Percentiles rank a stretch among this genome's conserved stretches.
These are phyloP conservation scores for Pogostemon cablin DNA, from an alignment of 257 asterid genomes.

Conservation along the genomic window DNA sequence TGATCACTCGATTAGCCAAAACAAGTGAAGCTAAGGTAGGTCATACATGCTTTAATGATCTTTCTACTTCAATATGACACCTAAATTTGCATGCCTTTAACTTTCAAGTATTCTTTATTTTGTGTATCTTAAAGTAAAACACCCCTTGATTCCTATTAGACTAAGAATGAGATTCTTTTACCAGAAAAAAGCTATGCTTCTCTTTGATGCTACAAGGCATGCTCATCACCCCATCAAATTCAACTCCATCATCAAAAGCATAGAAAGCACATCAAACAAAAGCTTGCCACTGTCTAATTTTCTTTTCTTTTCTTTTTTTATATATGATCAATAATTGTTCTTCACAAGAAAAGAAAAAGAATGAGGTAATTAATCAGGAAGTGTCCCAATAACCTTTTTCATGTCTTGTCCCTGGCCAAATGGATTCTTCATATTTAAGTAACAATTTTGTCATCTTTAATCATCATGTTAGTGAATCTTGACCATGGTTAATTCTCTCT, in stretches of 20 bases:
- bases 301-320: background rate
- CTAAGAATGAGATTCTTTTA: slow-evolving; percentile 38
- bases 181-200: slow-evolving; percentile 3
- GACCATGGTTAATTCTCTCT: no score
- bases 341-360: background rate
- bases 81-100: slow-evolving; percentile 17
- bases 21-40: slow-evolving; percentile 25
- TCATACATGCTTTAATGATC: slow-evolving; percentile 21
- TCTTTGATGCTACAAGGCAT: slow-evolving; percentile 28
- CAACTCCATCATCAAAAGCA: slow-evolving; percentile 14
- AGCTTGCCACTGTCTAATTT: slow-evolving; percentile 28
- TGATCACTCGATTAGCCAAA: slow-evolving; percentile 32
- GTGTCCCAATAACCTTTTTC: slow-evolving; percentile 29
- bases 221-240: slow-evolving; percentile 32
- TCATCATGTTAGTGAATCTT: slow-evolving; percentile 1
- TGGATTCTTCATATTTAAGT: slow-evolving; percentile 47
- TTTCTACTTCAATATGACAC: slow-evolving; percentile 31
- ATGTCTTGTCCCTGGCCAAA: slow-evolving; percentile 34
- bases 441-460: slow-evolving; percentile 16
- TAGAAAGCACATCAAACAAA: slow-evolving; percentile 32
- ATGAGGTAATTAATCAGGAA: slow-evolving; percentile 9
- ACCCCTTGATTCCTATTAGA: slow-evolving; percentile 3
- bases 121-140: slow-evolving; percentile 8
- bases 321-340: background rate
- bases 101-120: slow-evolving; percentile 16